Conservation (phyloP, 345 rosid species). For the Lepidium didymum region DNA sequence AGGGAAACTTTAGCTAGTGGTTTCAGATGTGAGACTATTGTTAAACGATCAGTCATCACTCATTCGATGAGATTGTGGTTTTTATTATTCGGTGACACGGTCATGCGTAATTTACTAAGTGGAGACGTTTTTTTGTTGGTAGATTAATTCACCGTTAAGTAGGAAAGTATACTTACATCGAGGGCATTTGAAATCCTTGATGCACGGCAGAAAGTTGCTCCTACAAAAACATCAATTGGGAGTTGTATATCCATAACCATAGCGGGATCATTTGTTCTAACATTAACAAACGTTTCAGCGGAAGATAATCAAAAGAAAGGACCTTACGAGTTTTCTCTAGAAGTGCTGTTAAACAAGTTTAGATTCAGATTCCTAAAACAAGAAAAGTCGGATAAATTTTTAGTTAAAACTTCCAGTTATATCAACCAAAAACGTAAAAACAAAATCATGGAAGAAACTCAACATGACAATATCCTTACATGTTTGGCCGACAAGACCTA, state of each 20-base stretch:
- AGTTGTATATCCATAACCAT: background rate
- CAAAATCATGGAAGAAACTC: background rate
- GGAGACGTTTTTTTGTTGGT: background rate
- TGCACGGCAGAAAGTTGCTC: conserved; percentile 45
- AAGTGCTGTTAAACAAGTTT: conserved; percentile 55
- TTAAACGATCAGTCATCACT: background rate
- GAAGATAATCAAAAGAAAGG: conserved; percentile 7
- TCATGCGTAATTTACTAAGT: background rate
- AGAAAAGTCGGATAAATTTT: background rate
- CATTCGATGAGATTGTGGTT: background rate
- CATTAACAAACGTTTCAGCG: background rate
- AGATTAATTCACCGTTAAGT: background rate
- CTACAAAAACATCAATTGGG: conserved; percentile 25
- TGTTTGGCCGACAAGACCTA: conserved; percentile 44
- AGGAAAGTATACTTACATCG: conserved; percentile 39
- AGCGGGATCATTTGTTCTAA: background rate
- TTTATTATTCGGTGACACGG: background rate
- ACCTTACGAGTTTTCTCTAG: conserved; percentile 39
- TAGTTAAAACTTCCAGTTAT: conserved; percentile 6
- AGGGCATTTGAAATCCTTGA: conserved; percentile 43
- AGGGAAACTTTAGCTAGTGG: background rate
- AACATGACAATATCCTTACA: conserved; percentile 28
- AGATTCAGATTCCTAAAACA: conserved; percentile 47
- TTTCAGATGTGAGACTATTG: background rate
- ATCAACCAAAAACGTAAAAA: background rate